A percentile compares a stretch with the other conserved stretches of the same genome.
phyloP scores from a whole-genome alignment of 192 early-diverging fungal genomes.

The Coemansia sp. region DNA sequence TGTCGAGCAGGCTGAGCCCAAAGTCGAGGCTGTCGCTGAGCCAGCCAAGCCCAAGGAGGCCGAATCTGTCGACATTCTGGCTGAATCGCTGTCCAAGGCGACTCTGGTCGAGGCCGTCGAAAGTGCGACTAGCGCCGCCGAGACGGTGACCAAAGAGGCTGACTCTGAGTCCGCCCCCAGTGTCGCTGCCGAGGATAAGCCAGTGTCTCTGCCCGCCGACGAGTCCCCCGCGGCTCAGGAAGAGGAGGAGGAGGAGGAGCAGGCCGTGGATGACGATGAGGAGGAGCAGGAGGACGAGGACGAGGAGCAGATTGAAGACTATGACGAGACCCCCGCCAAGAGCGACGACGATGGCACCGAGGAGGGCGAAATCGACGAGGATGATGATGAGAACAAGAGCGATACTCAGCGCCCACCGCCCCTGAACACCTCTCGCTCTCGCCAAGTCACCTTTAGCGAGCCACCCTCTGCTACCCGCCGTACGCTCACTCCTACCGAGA shows the following conservation, averaged over 20 bases:
- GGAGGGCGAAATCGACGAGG: constrained; percentile 40
- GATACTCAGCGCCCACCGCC: constrained; percentile 16
- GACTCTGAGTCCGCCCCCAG: constrained; percentile 32
- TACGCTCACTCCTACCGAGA: constrained; percentile 46
- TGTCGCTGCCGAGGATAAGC: constrained; percentile 19
- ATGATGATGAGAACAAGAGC: constrained; percentile 22
- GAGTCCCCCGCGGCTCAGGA: constrained; percentile 4
- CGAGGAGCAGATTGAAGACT: constrained; percentile 29
- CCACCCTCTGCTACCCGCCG: constrained; percentile 47
- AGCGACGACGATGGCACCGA: constrained; percentile 16
- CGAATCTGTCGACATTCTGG: constrained; percentile 16
- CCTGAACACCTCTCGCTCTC: constrained; percentile 38
- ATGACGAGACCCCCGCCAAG: constrained; percentile 11
- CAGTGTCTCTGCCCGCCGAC: constrained; percentile 10
- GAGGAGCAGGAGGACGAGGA: constrained; percentile 20
- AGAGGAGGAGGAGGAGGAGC: constrained; percentile 17
- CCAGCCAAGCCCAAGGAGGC: constrained; percentile 17
- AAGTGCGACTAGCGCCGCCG: not conserved
- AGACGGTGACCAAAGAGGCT: constrained; percentile 31
- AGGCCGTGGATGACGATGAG: constrained; percentile 8
- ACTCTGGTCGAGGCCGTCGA: constrained; percentile 16
- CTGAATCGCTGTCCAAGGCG: constrained; percentile 34
- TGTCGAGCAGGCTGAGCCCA: constrained; percentile 16
- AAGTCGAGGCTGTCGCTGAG: constrained; percentile 10
- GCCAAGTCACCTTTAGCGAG: constrained; percentile 53